A percentile compares a stretch with the other conserved stretches of the same genome.
These are phyloP conservation scores for Talaromyces sp. DNA, from an alignment of 2,329 filamentous ascomycete species.

Conservation along the genomic window DNA sequence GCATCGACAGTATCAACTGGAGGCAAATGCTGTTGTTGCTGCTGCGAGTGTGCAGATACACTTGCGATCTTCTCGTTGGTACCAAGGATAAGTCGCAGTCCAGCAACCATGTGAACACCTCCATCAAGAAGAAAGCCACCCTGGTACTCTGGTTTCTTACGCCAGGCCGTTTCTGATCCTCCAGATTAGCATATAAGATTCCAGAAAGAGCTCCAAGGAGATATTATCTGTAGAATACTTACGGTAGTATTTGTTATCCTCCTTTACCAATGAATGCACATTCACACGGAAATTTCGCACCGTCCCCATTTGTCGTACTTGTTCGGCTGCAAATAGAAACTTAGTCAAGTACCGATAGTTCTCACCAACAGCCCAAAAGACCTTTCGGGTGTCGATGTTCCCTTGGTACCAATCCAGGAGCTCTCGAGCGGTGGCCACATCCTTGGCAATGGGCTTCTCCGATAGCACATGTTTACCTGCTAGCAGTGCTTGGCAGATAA, in stretches of 20 bases:
- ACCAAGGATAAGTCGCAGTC: conserved; percentile 53
- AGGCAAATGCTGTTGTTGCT: conserved; percentile 55
- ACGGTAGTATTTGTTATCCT: conserved; percentile 59
- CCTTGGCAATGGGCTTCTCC: conserved; percentile 61
- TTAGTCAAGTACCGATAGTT: conserved; percentile 59
- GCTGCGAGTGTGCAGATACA: conserved; percentile 54
- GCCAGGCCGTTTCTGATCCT: conserved; percentile 50
- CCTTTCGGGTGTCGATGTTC: conserved; percentile 43
- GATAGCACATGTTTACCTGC: conserved; percentile 60
- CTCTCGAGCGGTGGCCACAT: conserved; percentile 54
- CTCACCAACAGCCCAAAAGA: conserved; percentile 57
- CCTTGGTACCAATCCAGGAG: conserved; percentile 55
- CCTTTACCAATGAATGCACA: conserved; percentile 48
- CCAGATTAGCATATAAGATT: conserved; percentile 3
- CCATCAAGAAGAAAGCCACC: conserved; percentile 63
- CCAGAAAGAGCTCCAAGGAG: neutral
- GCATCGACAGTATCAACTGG: conserved; percentile 62
- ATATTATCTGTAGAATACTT: conserved; percentile 14
- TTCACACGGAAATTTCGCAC: conserved; percentile 55
- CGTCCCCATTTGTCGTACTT: conserved; percentile 51
- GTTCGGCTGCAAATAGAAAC: conserved; percentile 49
- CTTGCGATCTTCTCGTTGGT: conserved; percentile 44
- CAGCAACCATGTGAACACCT: conserved; percentile 60
- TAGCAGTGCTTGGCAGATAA: conserved; percentile 52
- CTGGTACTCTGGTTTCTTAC: conserved; percentile 59